A percentile compares a stretch with the other conserved stretches of the same genome.
Evolutionary conservation across 2,329 filamentous ascomycete species (phyloP).

Genomic region (Xylariaceae sp.): DNA sequence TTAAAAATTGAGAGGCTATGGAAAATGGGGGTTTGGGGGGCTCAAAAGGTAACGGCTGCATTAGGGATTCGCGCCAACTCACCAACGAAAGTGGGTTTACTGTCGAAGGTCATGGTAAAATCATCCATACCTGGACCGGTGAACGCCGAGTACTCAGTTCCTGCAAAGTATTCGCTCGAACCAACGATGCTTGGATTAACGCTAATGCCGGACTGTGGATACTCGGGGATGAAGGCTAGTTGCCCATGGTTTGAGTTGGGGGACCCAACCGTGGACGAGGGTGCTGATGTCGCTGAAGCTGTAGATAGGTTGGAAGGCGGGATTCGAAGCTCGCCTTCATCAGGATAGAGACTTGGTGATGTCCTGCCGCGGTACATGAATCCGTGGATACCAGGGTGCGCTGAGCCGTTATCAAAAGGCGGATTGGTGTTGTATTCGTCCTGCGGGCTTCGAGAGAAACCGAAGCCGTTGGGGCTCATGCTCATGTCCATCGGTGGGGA

Average conservation of each 20-base stretch:
- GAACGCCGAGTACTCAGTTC: constrained; percentile 60
- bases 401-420: constrained; percentile 52
- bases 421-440: constrained; percentile 51
- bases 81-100: constrained; percentile 63
- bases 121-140: constrained; percentile 58
- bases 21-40: not conserved
- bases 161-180: constrained; percentile 59
- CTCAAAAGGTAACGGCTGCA: not conserved
- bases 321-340: constrained; percentile 58
- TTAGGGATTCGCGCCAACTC: constrained; percentile 53
- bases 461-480: constrained; percentile 55
- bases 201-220: constrained; percentile 60
- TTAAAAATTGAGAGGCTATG: not conserved
- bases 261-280: constrained; percentile 72
- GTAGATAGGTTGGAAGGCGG: constrained; percentile 67
- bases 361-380: constrained; percentile 55
- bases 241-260: constrained; percentile 68
- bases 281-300: constrained; percentile 66
- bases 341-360: constrained; percentile 57
- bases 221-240: constrained; percentile 64
- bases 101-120: constrained; percentile 55
- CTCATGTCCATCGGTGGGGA: constrained; percentile 53
- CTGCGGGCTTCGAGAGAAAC: constrained; percentile 48
- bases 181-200: constrained; percentile 70
- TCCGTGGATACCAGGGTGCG: constrained; percentile 55